Evolutionary conservation across 1,139 yeast genomes (phyloP).

Genomic region (Blastobotrys ciferrii): DNA sequence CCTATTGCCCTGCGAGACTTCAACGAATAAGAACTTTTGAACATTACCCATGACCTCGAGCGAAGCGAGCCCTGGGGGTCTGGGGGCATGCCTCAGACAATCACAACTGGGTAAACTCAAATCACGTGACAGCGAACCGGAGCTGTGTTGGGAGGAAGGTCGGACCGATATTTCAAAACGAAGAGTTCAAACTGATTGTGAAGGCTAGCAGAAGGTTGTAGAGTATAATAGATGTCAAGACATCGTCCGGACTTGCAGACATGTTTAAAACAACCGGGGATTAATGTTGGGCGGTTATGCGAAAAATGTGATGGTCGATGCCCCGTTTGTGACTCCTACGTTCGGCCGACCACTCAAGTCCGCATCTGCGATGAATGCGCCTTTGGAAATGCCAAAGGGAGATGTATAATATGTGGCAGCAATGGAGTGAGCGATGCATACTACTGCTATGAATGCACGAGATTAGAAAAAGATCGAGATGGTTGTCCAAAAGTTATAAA

Average conservation of each 20-base stretch:
- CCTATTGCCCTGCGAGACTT: no score
- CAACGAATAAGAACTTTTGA: no score
- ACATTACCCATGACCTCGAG: no score
- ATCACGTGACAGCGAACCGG: no score
- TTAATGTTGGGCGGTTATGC: constrained; percentile 66
- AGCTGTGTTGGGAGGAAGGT: no score
- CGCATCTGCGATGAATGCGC: constrained; percentile 85
- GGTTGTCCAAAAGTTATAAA: constrained; percentile 90
- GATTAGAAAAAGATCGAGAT: constrained; percentile 76
- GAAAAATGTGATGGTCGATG: constrained; percentile 89
- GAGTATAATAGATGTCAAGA: constrained; percentile 77
- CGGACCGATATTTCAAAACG: no score
- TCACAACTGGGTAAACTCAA: no score
- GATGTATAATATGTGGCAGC: constrained; percentile 74
- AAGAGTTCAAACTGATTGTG: no score
- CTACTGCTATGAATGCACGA: constrained; percentile 85
- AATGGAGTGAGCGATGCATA: constrained; percentile 65
- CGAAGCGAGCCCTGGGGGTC: no score
- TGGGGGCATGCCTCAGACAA: no score
- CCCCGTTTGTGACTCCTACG: constrained; percentile 86
- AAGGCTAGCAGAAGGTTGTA: no score
- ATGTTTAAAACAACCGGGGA: constrained; percentile 87
- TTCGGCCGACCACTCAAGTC: constrained; percentile 69
- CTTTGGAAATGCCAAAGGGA: constrained; percentile 57
- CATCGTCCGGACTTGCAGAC: constrained; percentile 85